Conservation (phyloP, 169 alveolate genomes). For the Plasmodium berghei region DNA sequence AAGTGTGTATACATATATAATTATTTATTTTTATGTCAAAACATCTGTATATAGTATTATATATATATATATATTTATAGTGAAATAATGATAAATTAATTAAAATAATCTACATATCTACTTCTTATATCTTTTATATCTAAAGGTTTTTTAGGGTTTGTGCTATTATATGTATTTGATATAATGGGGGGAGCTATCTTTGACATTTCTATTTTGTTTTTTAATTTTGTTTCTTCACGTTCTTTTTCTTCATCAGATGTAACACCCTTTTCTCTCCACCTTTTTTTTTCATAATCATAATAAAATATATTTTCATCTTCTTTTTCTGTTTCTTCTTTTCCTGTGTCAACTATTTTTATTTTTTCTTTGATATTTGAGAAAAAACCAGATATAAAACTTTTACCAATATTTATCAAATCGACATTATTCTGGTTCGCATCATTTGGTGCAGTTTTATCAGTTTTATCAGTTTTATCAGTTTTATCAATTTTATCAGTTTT, state of each 20-base stretch:
- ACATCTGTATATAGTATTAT: too few relatives aligned
- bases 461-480: too few relatives aligned
- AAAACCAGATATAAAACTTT: slow-evolving; percentile 51
- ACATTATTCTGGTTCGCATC: slow-evolving; percentile 21
- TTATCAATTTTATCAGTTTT: too few relatives aligned
- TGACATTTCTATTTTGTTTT: slow-evolving; percentile 57
- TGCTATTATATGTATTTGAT: neutral
- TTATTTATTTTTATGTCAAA: too few relatives aligned
- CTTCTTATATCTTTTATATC: slow-evolving; percentile 62
- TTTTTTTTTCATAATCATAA: slow-evolving; percentile 70
- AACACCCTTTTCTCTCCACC: slow-evolving; percentile 77
- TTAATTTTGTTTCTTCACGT: slow-evolving; percentile 38
- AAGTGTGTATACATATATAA: too few relatives aligned
- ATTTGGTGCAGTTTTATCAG: too few relatives aligned
- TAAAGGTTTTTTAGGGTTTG: slow-evolving; percentile 26
- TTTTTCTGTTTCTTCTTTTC: slow-evolving; percentile 12
- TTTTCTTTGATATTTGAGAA: slow-evolving; percentile 65
- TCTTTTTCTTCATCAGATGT: slow-evolving; percentile 75
- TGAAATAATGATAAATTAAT: neutral
- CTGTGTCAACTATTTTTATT: slow-evolving; percentile 26
- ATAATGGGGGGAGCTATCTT: slow-evolving; percentile 60
- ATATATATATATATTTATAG: too few relatives aligned
- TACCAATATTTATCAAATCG: slow-evolving; percentile 59
- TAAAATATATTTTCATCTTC: slow-evolving; percentile 75
- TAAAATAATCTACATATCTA: slow-evolving; percentile 69